Base-by-base conservation (phyloP, 148 eudicot species). In the Spergularia bocconei region DNA sequence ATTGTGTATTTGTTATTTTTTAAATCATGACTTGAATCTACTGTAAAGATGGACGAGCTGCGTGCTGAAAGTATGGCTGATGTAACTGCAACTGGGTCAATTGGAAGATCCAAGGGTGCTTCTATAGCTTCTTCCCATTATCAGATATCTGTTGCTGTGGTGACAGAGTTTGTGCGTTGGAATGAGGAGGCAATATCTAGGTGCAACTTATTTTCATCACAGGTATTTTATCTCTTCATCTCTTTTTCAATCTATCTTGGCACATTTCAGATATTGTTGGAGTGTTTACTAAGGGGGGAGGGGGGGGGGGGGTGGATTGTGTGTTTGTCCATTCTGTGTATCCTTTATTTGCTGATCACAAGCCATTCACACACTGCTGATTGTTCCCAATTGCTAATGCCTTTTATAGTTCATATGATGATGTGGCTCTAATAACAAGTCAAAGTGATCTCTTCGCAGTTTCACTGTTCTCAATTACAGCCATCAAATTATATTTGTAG, bases 101-200 rank as follows among this genome's bases (percentile, higher is more conserved):
- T 92, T 79, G 98, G 98, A 67, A 93, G 98, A 68, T 88, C 99
- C n/a, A 92, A 88, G 79, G 99, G 98, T 72, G 87, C 98, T 82
- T 84, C 97, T 71, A 78, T 92, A 75, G 61, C 93, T 72, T 84
- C 97, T 83, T 86, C 91, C 73, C 84, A 79, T 76, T 93, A 88
- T 83, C 94, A 92, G 82, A 96, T 96, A 79, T 92, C 98, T 74
- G 99, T 96, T 73, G 91, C 97, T 60, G 98, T 87, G 79, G 99
- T 96, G 83, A 91, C 98, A 36, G 99, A 96, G 81, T 96, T 96
- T 87, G 97, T 96, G 57, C 97, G 97, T 54, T 96, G 99, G 98
- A 96, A 96, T 73, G 99, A 96, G 79, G 99, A 96, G 85, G 99
- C 99, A 77, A 84, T 96, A 73, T 87, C 94, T 11, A 88, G 99